phyloP scores from a whole-genome alignment of 352 stramenopile genomes.

The Elongisporangium undulatum region DNA sequence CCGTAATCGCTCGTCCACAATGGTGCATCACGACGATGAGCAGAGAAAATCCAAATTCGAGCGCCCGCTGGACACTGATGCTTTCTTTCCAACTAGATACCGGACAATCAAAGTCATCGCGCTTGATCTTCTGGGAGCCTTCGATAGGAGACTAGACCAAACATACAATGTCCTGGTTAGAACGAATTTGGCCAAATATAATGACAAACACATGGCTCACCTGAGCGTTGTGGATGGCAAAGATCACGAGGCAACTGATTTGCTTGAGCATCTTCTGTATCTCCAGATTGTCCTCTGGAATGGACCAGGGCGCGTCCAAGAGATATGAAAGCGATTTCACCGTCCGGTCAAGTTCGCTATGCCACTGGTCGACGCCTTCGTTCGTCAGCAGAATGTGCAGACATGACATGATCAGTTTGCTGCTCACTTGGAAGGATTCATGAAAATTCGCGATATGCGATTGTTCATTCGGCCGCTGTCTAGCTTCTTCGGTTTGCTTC shows the following conservation, averaged over 20 bases:
- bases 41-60: neutral
- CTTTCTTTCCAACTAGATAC: neutral
- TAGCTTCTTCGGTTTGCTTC: neutral
- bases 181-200: constrained; percentile 12
- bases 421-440: neutral
- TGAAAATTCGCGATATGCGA: neutral
- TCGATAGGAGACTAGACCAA: neutral
- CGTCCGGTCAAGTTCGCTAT: constrained; percentile 7
- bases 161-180: neutral
- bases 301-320: constrained; percentile 1
- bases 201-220: constrained; percentile 11
- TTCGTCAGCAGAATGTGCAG: constrained; percentile 10
- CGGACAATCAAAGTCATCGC: neutral
- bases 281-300: neutral
- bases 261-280: constrained; percentile 13
- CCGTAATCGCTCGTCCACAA: constrained; percentile 7
- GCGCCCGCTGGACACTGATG: neutral
- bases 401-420: constrained; percentile 9
- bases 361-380: constrained; percentile 8
- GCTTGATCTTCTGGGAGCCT: neutral
- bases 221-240: constrained; percentile 23
- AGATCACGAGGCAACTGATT: constrained; percentile 24
- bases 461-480: neutral
- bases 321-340: constrained; percentile 11
- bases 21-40: constrained; percentile 9